Evolutionary conservation across 2,329 filamentous ascomycete species (phyloP), one percentile per base, ranked within the genome.

Genomic region (Botrytis porri): DNA sequence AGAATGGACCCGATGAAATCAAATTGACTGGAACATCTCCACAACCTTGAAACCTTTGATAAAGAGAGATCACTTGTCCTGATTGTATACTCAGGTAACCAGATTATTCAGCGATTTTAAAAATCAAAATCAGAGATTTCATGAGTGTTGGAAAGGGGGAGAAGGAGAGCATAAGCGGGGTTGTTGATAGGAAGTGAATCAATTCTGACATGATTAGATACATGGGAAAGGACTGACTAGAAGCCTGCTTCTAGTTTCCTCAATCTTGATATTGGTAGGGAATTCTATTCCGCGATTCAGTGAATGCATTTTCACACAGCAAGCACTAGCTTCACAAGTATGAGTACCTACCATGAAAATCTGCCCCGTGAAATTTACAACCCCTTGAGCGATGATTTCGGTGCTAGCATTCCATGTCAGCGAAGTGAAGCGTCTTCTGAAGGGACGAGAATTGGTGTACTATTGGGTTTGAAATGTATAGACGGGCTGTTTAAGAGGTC

Each of bases 41-140:
- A 25, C 10, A 48, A 12, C 8, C 12, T 25, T 48, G 22, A 3
- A 48, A 25, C 9, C 45, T 9, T 0, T 20, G 5, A 45, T 1
- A 45, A 20, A 45, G 18, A 3, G 6, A 3, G 6, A 45, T 20
- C 5, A 22, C 22, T 25, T 48, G 45, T 48, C 9, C 22, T 48
- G 22, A 48, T 48, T 25, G 9, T 48, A 25, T 48, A n/a, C 22
- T 25, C 9, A 3, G 22, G 1, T 10, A 12, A 48, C 2, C 45
- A 48, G 20, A 20, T 48, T 22, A 4, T 5, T 3, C 4, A 12
- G 45, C 1, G 22, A 3, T 48, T 48, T 29, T 57, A 57, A 57
- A 18, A n/a, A 32, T 12, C 3, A 18, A 18, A 18, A 32, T 18
- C 0, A 2, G n/a, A 25, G 9, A 25, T 25, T 25, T 4, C 1